Percentiles rank a stretch among this genome's conserved stretches.
phyloP scores from a whole-genome alignment of 2,329 filamentous ascomycete genomes.

The Aspergillus floridensis region DNA sequence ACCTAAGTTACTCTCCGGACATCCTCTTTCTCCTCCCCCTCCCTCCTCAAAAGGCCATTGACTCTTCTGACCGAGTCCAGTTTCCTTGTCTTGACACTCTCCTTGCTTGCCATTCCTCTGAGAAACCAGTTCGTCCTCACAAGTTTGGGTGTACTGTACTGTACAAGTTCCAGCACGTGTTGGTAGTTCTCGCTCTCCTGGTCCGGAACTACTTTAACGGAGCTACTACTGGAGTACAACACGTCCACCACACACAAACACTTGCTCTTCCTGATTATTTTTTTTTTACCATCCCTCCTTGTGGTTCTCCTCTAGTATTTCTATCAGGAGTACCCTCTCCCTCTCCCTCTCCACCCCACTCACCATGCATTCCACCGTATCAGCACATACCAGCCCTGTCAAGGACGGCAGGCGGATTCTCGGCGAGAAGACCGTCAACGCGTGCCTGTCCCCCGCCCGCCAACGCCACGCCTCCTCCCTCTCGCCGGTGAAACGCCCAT shows the following conservation, averaged over 20 bases:
- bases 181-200: not conserved
- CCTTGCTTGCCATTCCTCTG: not conserved
- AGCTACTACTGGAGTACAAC: not conserved
- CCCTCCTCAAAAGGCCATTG: conserved; percentile 4
- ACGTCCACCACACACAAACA: not conserved
- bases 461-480: conserved; percentile 14
- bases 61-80: conserved; percentile 1
- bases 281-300: not conserved
- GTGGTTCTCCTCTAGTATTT: not conserved
- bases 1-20: not conserved
- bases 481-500: conserved; percentile 30
- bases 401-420: conserved; percentile 41
- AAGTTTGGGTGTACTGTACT: no score
- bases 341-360: not conserved
- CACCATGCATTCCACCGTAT: conserved; percentile 3
- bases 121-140: not conserved
- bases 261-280: not conserved
- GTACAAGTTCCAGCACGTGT: not conserved
- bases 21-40: not conserved
- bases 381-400: conserved; percentile 29
- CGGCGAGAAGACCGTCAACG: conserved; percentile 43
- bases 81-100: not conserved
- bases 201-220: not conserved
- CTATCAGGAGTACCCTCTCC: not conserved
- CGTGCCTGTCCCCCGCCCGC: conserved; percentile 36